phyloP scores from a whole-genome alignment of 2,329 filamentous ascomycete genomes.

The Cladosporium sp. region DNA sequence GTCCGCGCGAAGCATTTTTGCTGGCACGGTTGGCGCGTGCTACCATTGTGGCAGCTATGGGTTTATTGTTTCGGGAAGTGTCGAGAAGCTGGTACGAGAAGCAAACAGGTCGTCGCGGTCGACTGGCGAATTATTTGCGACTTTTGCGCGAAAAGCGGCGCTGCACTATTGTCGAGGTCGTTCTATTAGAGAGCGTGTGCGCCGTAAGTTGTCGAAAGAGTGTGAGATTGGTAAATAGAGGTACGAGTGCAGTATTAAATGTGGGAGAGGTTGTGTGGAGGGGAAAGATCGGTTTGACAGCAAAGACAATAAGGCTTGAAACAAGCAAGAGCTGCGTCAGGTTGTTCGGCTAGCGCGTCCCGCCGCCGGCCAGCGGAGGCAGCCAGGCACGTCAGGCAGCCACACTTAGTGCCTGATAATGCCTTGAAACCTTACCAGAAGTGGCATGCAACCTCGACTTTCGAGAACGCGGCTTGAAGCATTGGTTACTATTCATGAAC shows the following conservation, averaged over 20 bases:
- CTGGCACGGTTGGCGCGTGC: slow-evolving; percentile 12
- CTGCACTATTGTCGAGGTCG: not conserved
- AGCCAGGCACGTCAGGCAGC: not conserved
- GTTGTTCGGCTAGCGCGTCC: not conserved
- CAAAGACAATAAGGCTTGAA: not conserved
- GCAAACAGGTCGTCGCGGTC: slow-evolving; percentile 1
- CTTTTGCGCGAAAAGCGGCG: not conserved
- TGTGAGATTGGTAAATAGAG: not conserved
- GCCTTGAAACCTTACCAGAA: no score
- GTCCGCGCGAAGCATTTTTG: slow-evolving; percentile 16
- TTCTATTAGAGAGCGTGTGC: not conserved
- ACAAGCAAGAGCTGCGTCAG: not conserved
- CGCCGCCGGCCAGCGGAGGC: not conserved
- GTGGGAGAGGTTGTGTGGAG: not conserved
- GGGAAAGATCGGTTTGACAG: slow-evolving; percentile 1
- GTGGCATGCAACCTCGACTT: no score
- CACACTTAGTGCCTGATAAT: not conserved
- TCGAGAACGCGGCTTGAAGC: no score
- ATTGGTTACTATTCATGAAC: no score
- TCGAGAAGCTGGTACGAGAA: not conserved
- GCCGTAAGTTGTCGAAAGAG: not conserved
- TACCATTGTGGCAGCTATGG: slow-evolving; percentile 12
- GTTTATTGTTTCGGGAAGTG: not conserved
- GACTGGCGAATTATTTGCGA: slow-evolving; percentile 2
- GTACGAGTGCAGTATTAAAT: not conserved